Evolutionary conservation across 257 asterid species (phyloP).

Genomic region (Rehmannia glutinosa): DNA sequence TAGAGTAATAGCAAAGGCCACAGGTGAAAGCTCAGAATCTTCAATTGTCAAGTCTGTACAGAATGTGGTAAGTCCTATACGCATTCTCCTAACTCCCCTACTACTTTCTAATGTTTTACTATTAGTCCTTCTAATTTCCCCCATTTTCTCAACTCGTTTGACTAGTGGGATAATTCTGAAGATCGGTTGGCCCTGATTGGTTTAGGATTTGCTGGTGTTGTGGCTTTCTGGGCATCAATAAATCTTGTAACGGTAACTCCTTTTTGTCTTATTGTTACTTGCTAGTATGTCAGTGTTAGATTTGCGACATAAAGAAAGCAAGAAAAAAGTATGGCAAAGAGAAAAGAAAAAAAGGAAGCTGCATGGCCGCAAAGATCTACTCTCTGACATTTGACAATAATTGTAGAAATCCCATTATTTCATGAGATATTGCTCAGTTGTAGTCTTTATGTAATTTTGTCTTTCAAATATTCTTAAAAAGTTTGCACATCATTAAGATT

Average conservation of each 20-base stretch:
- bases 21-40: slow-evolving; percentile 45
- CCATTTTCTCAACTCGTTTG: slow-evolving; percentile 10
- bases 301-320: too few relatives aligned
- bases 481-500: too few relatives aligned
- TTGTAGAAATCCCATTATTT: too few relatives aligned
- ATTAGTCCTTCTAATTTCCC: not conserved
- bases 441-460: too few relatives aligned
- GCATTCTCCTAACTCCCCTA: not conserved
- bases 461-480: too few relatives aligned
- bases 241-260: slow-evolving; percentile 61
- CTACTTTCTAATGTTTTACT: not conserved
- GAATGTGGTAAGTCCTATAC: slow-evolving; percentile 51
- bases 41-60: slow-evolving; percentile 53
- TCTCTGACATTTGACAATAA: too few relatives aligned
- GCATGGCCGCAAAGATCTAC: too few relatives aligned
- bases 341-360: too few relatives aligned
- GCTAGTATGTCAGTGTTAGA: too few relatives aligned
- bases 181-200: slow-evolving; percentile 83
- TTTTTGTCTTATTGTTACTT: not conserved
- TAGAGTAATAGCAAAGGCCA: slow-evolving; percentile 44
- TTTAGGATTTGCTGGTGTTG: slow-evolving; percentile 81
- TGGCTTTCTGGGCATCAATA: slow-evolving; percentile 71
- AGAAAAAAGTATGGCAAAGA: too few relatives aligned
- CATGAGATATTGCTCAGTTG: too few relatives aligned
- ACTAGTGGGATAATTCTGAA: slow-evolving; percentile 89